Base-by-base conservation (phyloP, 2,329 filamentous ascomycete genomes). In the Clonostachys chloroleuca region DNA sequence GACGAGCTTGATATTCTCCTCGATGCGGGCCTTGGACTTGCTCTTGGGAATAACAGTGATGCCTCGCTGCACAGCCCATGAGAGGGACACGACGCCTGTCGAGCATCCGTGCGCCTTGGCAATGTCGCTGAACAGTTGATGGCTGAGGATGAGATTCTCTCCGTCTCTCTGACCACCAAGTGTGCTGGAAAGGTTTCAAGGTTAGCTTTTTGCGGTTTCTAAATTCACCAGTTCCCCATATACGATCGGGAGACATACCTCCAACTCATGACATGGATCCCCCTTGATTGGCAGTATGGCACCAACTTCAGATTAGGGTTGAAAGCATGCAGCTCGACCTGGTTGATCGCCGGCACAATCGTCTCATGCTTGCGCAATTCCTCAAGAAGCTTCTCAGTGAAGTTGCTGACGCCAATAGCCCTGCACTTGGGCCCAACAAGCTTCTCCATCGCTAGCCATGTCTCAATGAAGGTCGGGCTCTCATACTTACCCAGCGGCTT, bases 361-460 rank as follows among this genome's bases (percentile, higher is more conserved):
- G 47, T 56, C 12, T 55, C 54, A 10, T 49, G 48, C 8, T 47
- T 44, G 2, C 63, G 50, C 34, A 66, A 44, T 43, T 50, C 52
- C 12, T 61, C 58, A 17, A 66, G 48, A 12, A 56, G 59, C 51
- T 59, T 58, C 16, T 58, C 56, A 10, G 60, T 54, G 36, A 64
- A 63, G 50, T 65, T 65, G 51, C 58, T 60, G 14, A 65, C 61
- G 1, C 62, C 62, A 39, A 65, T 63, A n/a, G 54, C 47, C 40
- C 51, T 49, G 46, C 57, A 58, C 50, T 48, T 50, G 6, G 49
- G 47, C 5, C 57, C 57, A 10, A 62, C 52, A 9, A 60, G 46
- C 20, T 53, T 24, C 52, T 63, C 61, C 61, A 64, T 61, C 50
- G 45, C 47, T 43, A 52, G 52, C 59, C 59, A 56, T 42, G 54